phyloP scores from a whole-genome alignment of 768 basidiomycete genomes.

The Xerocomus brunneocitrinus region DNA sequence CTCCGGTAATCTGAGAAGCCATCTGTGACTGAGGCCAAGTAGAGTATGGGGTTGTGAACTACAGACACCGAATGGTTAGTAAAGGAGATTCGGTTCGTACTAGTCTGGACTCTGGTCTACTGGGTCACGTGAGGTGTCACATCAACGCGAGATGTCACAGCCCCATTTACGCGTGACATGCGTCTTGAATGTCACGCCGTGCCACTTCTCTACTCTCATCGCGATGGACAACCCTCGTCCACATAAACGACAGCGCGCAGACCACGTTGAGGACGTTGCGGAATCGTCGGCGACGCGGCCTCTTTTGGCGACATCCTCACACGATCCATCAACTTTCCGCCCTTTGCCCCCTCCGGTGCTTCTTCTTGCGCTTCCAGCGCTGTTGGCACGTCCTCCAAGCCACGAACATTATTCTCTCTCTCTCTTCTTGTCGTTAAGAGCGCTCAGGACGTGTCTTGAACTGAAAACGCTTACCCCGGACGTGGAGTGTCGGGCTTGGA shows the following conservation, averaged over 20 bases:
- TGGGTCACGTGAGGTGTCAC: background rate
- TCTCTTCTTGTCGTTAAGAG: slow-evolving; percentile 50
- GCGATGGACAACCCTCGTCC: slow-evolving; percentile 33
- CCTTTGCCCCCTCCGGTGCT: slow-evolving; percentile 43
- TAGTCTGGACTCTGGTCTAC: too few species aligned
- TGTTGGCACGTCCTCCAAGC: slow-evolving; percentile 62
- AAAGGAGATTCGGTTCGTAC: too few species aligned
- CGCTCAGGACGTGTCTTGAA: slow-evolving; percentile 52
- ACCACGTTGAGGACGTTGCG: background rate
- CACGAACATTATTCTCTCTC: slow-evolving; percentile 53
- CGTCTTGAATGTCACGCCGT: slow-evolving; percentile 9
- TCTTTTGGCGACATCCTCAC: background rate
- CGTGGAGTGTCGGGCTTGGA: slow-evolving; percentile 69
- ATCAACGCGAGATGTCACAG: slow-evolving; percentile 30
- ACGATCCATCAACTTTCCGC: slow-evolving; percentile 15
- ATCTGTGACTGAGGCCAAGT: too few species aligned
- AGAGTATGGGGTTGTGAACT: too few species aligned
- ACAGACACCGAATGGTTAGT: too few species aligned
- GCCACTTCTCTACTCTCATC: slow-evolving; percentile 3
- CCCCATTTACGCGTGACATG: slow-evolving; percentile 28
- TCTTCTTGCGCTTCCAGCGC: slow-evolving; percentile 55
- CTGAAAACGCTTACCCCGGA: slow-evolving; percentile 48
- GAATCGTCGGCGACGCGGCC: background rate
- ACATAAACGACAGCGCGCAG: slow-evolving; percentile 31
- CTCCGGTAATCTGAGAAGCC: too few species aligned